Evolutionary conservation across 331 rosid species (phyloP), one percentile per base, ranked within the genome.

Genomic region (Ulmus americana): DNA sequence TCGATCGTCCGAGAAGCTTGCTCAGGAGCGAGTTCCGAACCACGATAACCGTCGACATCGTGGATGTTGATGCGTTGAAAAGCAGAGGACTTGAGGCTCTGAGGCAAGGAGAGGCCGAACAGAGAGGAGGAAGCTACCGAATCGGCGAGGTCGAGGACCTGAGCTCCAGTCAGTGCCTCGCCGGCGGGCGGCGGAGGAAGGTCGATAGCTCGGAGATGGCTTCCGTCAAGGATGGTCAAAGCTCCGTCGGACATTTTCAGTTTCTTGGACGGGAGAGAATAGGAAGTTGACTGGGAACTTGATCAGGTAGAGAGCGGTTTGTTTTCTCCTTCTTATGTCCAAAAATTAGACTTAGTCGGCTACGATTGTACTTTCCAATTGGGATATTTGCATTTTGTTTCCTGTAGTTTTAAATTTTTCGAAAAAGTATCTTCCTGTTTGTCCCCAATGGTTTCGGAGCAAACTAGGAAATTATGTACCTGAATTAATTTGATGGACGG

Each of bases 181-280:
- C 39, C 51, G 50, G 76, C 2, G 1, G 45, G 73, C 73, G 82
- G 81, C 10, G 44, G 70, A 5, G 90, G 61, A 44, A 80, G 79
- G 80, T 85, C 85, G 66, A 80, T 12, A 66, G 63, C 44, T 35
- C 73, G 50, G 7, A 92, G 91, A 38, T 81, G 76, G 41, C 70
- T 63, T 63, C 97, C 98, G 79, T 92, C 98, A 10, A 89, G 77
- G 20, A 87, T 65, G 46, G 81, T 85, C 74, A 89, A 66, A 7
- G 74, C 46, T 39, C 66, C 80, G 79, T 85, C 89, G n/a, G 97
- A 76, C 98, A 92, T 92, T 83, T 82, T 84, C 38, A 0, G 40
- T 11, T 72, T 47, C 64, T 1, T 42, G 42, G 59, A 40, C 38
- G 45, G 61, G 60, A 50, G 55, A 75, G 67, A 13, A 63, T 10